Evolutionary conservation across 177 flowering plant genomes (phyloP).

Genomic region (Vitis hybrid): DNA sequence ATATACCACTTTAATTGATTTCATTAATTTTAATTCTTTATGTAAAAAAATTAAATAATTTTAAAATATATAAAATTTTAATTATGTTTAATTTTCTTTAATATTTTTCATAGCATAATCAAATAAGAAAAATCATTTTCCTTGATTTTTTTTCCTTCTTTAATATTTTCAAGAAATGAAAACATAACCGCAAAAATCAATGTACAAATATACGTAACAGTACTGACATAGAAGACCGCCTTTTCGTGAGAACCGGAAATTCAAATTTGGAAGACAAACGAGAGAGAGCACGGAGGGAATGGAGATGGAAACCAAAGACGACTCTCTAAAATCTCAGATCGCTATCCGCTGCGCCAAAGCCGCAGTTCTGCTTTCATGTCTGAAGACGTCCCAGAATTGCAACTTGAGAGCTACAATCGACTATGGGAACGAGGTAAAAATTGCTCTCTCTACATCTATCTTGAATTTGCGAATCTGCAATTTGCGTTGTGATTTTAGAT

Average conservation of each 20-base stretch:
- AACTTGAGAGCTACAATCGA: not conserved
- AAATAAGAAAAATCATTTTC: too few species aligned
- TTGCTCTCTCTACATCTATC: not conserved
- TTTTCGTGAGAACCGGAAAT: not conserved
- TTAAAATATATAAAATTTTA: too few species aligned
- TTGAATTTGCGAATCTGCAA: not conserved
- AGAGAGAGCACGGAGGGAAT: slow-evolving; percentile 11
- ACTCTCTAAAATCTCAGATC: slow-evolving; percentile 19
- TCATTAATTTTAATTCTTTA: too few species aligned
- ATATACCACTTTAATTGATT: too few species aligned
- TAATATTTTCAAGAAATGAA: too few species aligned
- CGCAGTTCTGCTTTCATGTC: slow-evolving; percentile 24
- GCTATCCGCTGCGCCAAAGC: slow-evolving; percentile 40
- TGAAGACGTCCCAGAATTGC: slow-evolving; percentile 18
- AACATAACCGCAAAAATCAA: too few species aligned
- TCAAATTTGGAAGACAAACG: not conserved
- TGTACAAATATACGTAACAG: too few species aligned
- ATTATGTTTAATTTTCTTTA: too few species aligned
- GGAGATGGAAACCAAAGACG: slow-evolving; percentile 13
- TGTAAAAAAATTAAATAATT: too few species aligned
- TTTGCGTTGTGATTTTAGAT: not conserved
- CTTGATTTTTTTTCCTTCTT: too few species aligned
- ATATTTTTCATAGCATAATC: too few species aligned
- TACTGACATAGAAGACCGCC: too few species aligned
- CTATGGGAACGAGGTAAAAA: slow-evolving; percentile 11